A percentile compares a stretch with the other conserved stretches of the same genome.
phyloP scores from a whole-genome alignment of 2,329 filamentous ascomycete species.

The Talaromyces atroroseus region DNA sequence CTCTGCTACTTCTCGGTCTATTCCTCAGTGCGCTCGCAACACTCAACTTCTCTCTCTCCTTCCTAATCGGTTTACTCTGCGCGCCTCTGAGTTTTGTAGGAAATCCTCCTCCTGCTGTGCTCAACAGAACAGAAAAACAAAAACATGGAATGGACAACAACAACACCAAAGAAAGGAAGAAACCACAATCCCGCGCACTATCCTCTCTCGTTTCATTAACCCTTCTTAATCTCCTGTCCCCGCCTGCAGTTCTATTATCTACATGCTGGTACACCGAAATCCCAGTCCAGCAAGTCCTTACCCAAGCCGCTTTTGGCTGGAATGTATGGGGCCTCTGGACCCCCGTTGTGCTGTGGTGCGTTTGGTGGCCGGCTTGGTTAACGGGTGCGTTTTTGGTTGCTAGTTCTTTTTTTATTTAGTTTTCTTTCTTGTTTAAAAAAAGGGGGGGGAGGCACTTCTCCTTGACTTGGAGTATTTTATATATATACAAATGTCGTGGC shows the following conservation, averaged over 20 bases:
- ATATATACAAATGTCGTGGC: no score
- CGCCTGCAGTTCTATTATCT: slow-evolving; percentile 50
- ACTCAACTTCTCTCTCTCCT: slow-evolving; percentile 87
- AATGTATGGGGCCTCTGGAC: slow-evolving; percentile 86
- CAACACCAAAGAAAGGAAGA: slow-evolving; percentile 18
- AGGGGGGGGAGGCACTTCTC: no score
- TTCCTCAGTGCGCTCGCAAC: slow-evolving; percentile 89
- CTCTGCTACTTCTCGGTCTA: slow-evolving; percentile 85
- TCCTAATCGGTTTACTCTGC: slow-evolving; percentile 75
- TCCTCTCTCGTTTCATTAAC: slow-evolving; percentile 35
- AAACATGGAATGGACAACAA: background rate
- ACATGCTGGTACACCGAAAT: slow-evolving; percentile 45
- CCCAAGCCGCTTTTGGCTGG: slow-evolving; percentile 78
- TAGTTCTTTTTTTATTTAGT: slow-evolving; percentile 26
- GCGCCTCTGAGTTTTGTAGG: slow-evolving; percentile 68
- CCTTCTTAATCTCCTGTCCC: slow-evolving; percentile 57
- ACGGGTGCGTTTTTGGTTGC: slow-evolving; percentile 44
- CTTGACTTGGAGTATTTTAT: no score
- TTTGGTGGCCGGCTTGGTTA: slow-evolving; percentile 94
- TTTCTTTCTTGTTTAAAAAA: background rate
- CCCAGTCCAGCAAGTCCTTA: slow-evolving; percentile 55
- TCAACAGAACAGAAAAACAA: background rate
- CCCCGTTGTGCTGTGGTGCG: slow-evolving; percentile 82
- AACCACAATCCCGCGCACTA: background rate
- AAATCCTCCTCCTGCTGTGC: slow-evolving; percentile 23